Base-by-base conservation (phyloP, 495 filamentous ascomycete genomes). In the Neurospora sp. region DNA sequence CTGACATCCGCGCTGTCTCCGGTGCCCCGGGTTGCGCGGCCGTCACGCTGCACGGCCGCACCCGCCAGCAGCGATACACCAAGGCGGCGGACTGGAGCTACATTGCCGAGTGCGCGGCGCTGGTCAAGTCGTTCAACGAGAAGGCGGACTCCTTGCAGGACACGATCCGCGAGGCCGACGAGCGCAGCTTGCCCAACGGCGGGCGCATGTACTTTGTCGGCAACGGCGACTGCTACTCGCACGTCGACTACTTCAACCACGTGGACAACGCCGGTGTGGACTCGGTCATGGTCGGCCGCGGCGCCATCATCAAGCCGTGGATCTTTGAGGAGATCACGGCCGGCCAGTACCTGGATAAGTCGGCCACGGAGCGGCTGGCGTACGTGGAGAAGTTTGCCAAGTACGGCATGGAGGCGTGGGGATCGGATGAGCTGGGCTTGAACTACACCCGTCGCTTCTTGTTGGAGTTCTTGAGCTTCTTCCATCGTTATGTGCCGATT, bases 231-330 rank as follows among this genome's bases (percentile, higher is more conserved):
- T 94, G 93, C 82, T 97, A 92, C 81, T 97, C 94, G 3, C 94
- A 98, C 79, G 80, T 90, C 27, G 93, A 98, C 78, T 98, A 98
- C 79, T 88, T 89, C 71, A 80, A 89, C 47, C 93, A 96, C 77
- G 84, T 98, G 68, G 85, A 89, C 39, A 87, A 93, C 70, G 88
- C 92, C 37, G 87, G 87, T 31, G 94, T 97, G 20, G 94, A 97
- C 82, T 88, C 87, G 10, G 92, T 96, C 74, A 98, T 98, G 95
- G 87, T 97, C 70, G 95, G 89, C 16, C 90, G 95, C 71, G 95
- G 95, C 61, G 94, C 95, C 7, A 84, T 98, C 73, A 91, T 98
- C 81, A 99, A 98, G 82, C 94, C 96, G 2, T 99, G 96, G 96
- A 82, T 99, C 69, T 99, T 98, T 78, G 96, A 98, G 79, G 96